Evolutionary conservation across 257 asterid species (phyloP), one percentile per base, ranked within the genome.

Genomic region (Solanum sejunctum): DNA sequence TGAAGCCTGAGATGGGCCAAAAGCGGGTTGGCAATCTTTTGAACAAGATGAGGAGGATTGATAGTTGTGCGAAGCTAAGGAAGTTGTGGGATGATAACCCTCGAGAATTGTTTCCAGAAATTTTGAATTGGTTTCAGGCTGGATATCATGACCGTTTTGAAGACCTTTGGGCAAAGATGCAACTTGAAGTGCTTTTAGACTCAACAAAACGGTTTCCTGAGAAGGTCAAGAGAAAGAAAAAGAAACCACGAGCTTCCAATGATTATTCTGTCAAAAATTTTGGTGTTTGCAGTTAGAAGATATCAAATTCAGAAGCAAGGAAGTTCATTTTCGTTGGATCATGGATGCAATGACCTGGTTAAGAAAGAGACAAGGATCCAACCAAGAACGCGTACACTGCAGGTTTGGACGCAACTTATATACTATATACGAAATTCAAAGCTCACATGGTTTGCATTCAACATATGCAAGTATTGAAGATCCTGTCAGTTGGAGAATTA

Each of bases 1-100:
- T 96, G 91, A 93, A 91, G 92, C 95, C 97, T 1, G 98, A 93
- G 86, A 90, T 85, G 72, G 95, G 98, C 7, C 85, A 90, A 75
- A 93, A 88, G 88, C 89, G 98, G 41, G 97, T 90, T 11, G 97
- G 94, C 12, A 91, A 95, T 87, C 87, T 96, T 20, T 71, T 95
- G 88, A 88, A 85, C 85, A 89, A 88, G 86, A 63, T 96, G 70
- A 91, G 87, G 60, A 82, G 88, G 21, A 89, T 93, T 47, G 97
- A 93, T 85, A 90, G 90, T 58, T 84, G 94, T 85, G 93, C 82
- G 28, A 90, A 84, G 84, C 82, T 94, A 52, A 87, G 92, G 86
- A 54, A 16, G 47, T 71, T 88, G 87, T 93, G 98, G 99, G 67
- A 88, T 54, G 93, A 90, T 41, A 82, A 92, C 70, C 89, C 91